Base-by-base conservation (phyloP, 805 yeast species). In the Blastobotrys chiropterorum region DNA sequence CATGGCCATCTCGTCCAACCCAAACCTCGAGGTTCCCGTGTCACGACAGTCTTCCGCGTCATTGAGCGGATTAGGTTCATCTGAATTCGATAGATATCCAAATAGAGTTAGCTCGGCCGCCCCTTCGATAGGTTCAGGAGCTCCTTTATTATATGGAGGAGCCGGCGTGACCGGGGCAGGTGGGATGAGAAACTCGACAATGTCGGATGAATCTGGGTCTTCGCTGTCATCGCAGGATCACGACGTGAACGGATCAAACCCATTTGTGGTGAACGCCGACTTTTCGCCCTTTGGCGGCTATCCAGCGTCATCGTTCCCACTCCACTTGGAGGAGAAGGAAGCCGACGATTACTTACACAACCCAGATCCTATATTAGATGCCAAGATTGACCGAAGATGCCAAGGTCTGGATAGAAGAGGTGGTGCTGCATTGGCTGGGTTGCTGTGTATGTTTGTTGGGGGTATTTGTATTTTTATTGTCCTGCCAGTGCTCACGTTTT, bases 351-450 rank as follows among this genome's bases (percentile, higher is more conserved):
- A 88, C 64, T 67, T 94, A 58, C 98, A 92, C 69, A 94, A 92
- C 69, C 98, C 98, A 1, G 97, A 92, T 67, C 97, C 97, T 7
- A 84, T 90, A 38, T 86, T 82, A 44, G 99, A 94, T 66, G 96
- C 95, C 19, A 80, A 83, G 54, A 81, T 84, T 62, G 95, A 89
- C 60, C 59, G 71, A 15, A 51, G 55, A 26, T 70, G 74, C 56
- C 59, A 55, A 41, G 62, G 60, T 40, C 55, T 68, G 19, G 75
- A 73, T 60, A 50, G 57, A 30, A 63, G 75, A 6, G 74, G 75
- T 1, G 56, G 60, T 56, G 56, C 62, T 21, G 58, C 67, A 16
- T 38, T 71, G 7, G 42, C 58, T 14, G 71, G 73, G 11, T 59
- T 90, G 38, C 40, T 85, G 4, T 52, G 75, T 1, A 71, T 92